Base-by-base conservation (phyloP, 2,329 filamentous ascomycete species). In the Neonectria hederae region DNA sequence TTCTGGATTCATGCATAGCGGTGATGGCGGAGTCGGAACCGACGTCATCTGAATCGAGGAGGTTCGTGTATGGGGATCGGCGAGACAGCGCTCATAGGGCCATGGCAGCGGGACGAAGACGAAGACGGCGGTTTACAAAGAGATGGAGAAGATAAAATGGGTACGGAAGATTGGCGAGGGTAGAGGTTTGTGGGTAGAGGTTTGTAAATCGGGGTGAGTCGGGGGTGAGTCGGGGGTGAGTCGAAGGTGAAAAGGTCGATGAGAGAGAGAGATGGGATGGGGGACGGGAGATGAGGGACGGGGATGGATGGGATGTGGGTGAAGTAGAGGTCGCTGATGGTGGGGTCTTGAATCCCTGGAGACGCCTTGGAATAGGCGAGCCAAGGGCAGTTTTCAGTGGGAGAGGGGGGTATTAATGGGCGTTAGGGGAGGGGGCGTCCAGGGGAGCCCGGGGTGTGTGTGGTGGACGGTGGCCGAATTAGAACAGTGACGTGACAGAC, bases 1-100 rank as follows among this genome's bases (percentile, higher is more conserved):
- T 71, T 67, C 77, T 77, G 30, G 74, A 74, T 62, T 76, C 76
- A 69, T 73, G 75, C 75, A 78, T 77, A 67, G 65, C 65, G 65
- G 69, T 69, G 54, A 65, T 71, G 63, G 56, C 40, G 65, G 61
- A 63, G 65, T 65, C 21, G 35, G 17, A 62, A 69, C 73, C 68
- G 70, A 73, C 69, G 66, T 71, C 71, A 72, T 72, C 64, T 71
- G 63, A 68, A 53, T 54, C 42, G 56, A 64, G 30, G 8, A 65
- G 62, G 61, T 66, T 66, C 63, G 62, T 59, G 64, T 42, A 42
- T 48, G 55, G 30, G 30, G 51, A 38, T 63, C 59, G 58, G 46
- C 62, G 65, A 65, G 56, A 30, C 38, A 45, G 63, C 59, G 65
- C 70, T 73, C 59, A 73, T 65, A 65, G 70, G 51, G 65, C 65